phyloP scores from a whole-genome alignment of 2,329 filamentous ascomycete species.

The Hypoxylon sp. region DNA sequence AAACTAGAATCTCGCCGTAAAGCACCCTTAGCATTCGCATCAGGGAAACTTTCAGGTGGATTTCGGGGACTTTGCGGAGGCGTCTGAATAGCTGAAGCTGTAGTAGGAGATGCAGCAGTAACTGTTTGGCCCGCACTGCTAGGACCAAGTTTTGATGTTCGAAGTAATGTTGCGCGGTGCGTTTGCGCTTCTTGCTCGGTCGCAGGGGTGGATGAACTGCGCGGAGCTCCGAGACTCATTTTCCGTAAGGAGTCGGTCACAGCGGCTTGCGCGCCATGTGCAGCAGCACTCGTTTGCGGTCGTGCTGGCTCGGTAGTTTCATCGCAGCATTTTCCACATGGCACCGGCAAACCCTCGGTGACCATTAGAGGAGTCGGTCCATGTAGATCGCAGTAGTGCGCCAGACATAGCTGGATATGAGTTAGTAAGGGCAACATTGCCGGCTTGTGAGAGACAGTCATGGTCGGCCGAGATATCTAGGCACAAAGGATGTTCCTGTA shows the following conservation, averaged over 20 bases:
- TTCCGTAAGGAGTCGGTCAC: conserved; percentile 65
- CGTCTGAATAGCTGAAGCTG: conserved; percentile 66
- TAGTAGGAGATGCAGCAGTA: conserved; percentile 47
- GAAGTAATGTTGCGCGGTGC: conserved; percentile 61
- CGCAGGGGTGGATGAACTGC: conserved; percentile 61
- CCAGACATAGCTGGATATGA: conserved; percentile 73
- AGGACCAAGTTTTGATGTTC: conserved; percentile 54
- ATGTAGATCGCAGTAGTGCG: conserved; percentile 79
- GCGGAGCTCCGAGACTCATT: conserved; percentile 60
- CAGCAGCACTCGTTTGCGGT: conserved; percentile 60
- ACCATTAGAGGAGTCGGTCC: conserved; percentile 79
- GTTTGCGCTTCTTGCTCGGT: conserved; percentile 63
- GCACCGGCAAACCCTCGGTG: conserved; percentile 74
- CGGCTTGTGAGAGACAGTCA: conserved; percentile 48
- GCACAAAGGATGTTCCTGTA: conserved; percentile 23
- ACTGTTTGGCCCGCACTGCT: conserved; percentile 25
- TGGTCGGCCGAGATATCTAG: conserved; percentile 35
- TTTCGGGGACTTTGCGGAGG: conserved; percentile 70
- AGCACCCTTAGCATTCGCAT: conserved; percentile 43
- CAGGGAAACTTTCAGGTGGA: conserved; percentile 53
- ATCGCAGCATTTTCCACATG: conserved; percentile 73
- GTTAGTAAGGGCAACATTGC: conserved; percentile 57
- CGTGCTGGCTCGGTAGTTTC: conserved; percentile 56
- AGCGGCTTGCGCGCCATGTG: conserved; percentile 56
- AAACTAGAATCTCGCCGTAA: conserved; percentile 71